Evolutionary conservation across 805 yeast species (phyloP), one percentile per base, ranked within the genome.

Genomic region (Suhomyces sp.): DNA sequence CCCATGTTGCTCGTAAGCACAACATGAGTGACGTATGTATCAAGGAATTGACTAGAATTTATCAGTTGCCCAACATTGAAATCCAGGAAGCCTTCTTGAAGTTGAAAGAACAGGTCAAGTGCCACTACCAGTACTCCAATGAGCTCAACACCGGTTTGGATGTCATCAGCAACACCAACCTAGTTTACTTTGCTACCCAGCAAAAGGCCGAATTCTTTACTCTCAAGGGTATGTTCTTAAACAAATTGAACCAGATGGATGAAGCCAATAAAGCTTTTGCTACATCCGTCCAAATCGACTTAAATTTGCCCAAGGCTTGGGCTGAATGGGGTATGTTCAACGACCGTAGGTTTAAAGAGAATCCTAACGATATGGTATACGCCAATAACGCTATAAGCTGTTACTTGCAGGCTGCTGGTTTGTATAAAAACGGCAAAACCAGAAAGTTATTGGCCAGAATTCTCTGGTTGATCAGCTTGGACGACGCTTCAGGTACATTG

Each of bases 281-380:
- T 1, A 90, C 97, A 2, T 97, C 99, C 1, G 97, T 94, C 17
- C 98, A 94, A 69, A 85, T 94, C 53, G 99, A 96, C 64, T 80
- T 93, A 60, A 90, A 92, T 62, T 71, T 94, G 46, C 97, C 98
- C 1, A 93, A 94, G 68, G 98, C 99, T 0, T 94, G 99, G 99
- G 98, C 97, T 3, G 97, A 96, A 67, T 94, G 99, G 99, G 99
- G 99, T 55, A 84, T 86, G 66, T 94, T 90, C 73, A 92, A 92
- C 66, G 99, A 94, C 61, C 82, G 86, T 27, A 78, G 97, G 42
- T 85, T 90, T 68, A 88, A 89, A 59, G 96, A 90, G 59, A 86
- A 86, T 55, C 93, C 92, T 1, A 82, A 76, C 48, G 96, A 90
- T 61, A 84, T 88, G 71, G 82, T 84, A 22, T 86, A 84, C 69